Conservation (phyloP, 257 asterid species). For the Solanum rostratum region DNA sequence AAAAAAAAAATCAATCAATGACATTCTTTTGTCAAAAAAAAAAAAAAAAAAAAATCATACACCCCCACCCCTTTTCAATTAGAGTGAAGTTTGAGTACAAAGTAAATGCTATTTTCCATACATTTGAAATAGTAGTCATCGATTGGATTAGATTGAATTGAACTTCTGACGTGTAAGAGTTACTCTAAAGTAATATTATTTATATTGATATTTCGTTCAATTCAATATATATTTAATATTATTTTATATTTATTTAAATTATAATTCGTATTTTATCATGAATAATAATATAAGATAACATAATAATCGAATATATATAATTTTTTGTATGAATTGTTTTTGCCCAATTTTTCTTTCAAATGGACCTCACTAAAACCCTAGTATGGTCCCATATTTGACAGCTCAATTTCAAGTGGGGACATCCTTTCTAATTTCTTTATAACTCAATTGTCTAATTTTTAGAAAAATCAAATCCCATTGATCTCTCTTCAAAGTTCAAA, state of each 20-base stretch:
- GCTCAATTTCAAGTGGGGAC: neutral
- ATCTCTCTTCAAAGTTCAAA: constrained; percentile 20
- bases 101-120: neutral
- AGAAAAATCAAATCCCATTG: constrained; percentile 28
- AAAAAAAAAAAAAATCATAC: neutral
- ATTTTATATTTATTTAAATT: too few relatives aligned
- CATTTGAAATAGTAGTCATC: neutral
- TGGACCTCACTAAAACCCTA: constrained; percentile 7
- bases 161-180: too few relatives aligned
- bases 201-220: neutral
- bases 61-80: neutral
- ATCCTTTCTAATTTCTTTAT: neutral
- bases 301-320: neutral
- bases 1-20: constrained; percentile 8
- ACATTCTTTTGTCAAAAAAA: neutral
- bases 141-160: too few relatives aligned
- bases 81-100: neutral
- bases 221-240: neutral
- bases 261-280: neutral
- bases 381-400: constrained; percentile 5
- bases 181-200: too few relatives aligned
- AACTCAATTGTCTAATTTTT: neutral
- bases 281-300: too few relatives aligned
- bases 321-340: neutral
- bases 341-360: neutral